phyloP scores from a whole-genome alignment of 2,329 filamentous ascomycete genomes.

The Xylaria digitata region DNA sequence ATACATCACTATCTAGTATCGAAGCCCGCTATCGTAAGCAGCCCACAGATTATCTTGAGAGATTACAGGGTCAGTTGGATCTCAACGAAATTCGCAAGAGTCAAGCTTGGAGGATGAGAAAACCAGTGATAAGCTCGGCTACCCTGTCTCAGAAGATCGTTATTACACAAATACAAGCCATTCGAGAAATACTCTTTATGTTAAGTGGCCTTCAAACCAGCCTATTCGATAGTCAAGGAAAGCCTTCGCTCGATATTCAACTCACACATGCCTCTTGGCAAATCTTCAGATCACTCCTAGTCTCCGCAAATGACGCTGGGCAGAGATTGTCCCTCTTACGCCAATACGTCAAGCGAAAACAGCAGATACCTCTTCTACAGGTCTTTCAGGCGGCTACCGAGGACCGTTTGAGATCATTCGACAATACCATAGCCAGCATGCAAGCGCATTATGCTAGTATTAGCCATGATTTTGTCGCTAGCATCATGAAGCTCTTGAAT shows the following conservation, averaged over 20 bases:
- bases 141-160: constrained; percentile 54
- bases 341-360: constrained; percentile 55
- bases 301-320: constrained; percentile 60
- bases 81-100: constrained; percentile 55
- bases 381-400: constrained; percentile 75
- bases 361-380: constrained; percentile 71
- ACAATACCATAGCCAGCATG: constrained; percentile 66
- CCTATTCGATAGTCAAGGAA: constrained; percentile 67
- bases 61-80: constrained; percentile 49
- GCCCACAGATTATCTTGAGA: constrained; percentile 53
- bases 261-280: constrained; percentile 62
- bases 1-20: constrained; percentile 52
- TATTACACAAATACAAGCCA: constrained; percentile 76
- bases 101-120: constrained; percentile 59
- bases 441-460: constrained; percentile 71
- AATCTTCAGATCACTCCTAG: constrained; percentile 61
- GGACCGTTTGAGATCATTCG: constrained; percentile 67
- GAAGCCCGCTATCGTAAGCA: constrained; percentile 47
- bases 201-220: constrained; percentile 80
- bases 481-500: constrained; percentile 70
- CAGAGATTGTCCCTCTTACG: constrained; percentile 60
- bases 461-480: constrained; percentile 68
- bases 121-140: constrained; percentile 45
- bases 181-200: constrained; percentile 88
- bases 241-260: constrained; percentile 57